Conservation (phyloP, 2,329 filamentous ascomycete species). For the Phaeosphaeria sp. region DNA sequence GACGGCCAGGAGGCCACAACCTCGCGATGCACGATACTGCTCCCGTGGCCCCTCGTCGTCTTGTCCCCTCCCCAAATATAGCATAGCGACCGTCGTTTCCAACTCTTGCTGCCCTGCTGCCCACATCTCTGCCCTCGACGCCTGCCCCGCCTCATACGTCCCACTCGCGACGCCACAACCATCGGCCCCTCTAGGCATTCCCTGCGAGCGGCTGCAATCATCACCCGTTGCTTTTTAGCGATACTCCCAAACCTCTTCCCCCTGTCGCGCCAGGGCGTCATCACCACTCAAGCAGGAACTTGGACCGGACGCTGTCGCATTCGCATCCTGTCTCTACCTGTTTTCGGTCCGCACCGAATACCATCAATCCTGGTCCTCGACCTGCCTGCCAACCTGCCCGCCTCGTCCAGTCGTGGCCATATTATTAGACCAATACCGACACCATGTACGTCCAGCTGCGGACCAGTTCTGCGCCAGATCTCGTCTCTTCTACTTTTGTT, state of each 20-base stretch:
- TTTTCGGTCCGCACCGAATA: conserved; percentile 3
- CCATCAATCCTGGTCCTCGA: not conserved
- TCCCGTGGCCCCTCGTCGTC: not conserved
- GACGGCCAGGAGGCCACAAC: not conserved
- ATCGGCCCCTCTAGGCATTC: conserved; percentile 11
- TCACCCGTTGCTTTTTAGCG: conserved; percentile 14
- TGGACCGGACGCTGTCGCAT: conserved; percentile 2
- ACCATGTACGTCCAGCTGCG: conserved; percentile 44
- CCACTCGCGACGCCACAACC: not conserved
- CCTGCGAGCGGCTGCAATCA: conserved; percentile 17
- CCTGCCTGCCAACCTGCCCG: not conserved
- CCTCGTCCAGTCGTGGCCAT: not conserved
- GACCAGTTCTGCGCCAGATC: conserved; percentile 32
- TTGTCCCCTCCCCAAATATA: not conserved
- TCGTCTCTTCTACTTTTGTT: conserved; percentile 19
- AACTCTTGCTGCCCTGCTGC: not conserved
- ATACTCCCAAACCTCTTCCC: conserved; percentile 10
- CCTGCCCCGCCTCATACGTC: not conserved
- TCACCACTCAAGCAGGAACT: conserved; percentile 16
- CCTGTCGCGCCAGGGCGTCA: conserved; percentile 17
- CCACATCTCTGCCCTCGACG: not conserved
- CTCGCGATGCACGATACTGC: not conserved
- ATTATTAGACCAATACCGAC: conserved; percentile 19
- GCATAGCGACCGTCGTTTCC: not conserved
- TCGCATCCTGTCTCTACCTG: not conserved